A percentile compares a stretch with the other conserved stretches of the same genome.
These are phyloP conservation scores for Sarocladium kiliense DNA, from an alignment of 2,329 filamentous ascomycete genomes.

Conservation along the genomic window DNA sequence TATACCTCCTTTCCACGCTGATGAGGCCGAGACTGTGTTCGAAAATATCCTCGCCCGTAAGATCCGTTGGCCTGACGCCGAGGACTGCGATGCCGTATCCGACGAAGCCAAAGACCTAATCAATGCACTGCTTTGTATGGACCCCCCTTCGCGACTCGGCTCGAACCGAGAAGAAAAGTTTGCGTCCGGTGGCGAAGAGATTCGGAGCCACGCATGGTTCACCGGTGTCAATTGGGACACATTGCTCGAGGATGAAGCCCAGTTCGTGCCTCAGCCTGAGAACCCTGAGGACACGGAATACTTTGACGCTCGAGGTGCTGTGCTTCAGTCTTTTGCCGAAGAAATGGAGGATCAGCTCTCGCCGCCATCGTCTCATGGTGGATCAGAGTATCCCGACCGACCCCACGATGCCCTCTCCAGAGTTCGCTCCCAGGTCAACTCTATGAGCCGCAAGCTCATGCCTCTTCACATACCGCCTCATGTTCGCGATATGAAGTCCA, in stretches of 20 bases:
- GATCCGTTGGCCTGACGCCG: constrained; percentile 88
- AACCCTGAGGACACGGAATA: constrained; percentile 98
- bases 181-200: constrained; percentile 81
- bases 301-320: constrained; percentile 88
- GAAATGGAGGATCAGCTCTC: constrained; percentile 88
- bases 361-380: constrained; percentile 63
- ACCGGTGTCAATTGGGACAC: constrained; percentile 82
- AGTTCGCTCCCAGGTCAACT: constrained; percentile 78
- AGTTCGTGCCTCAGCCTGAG: constrained; percentile 87
- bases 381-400: constrained; percentile 73
- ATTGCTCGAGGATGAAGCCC: constrained; percentile 88
- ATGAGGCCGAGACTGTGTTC: constrained; percentile 88
- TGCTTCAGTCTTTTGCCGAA: constrained; percentile 84
- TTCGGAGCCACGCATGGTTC: constrained; percentile 87
- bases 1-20: constrained; percentile 87
- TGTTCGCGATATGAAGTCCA: constrained; percentile 82
- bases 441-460: constrained; percentile 87
- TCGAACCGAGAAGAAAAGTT: constrained; percentile 81
- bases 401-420: constrained; percentile 92
- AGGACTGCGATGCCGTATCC: constrained; percentile 68
- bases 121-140: constrained; percentile 81
- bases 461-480: constrained; percentile 95
- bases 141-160: constrained; percentile 77
- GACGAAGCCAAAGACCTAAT: constrained; percentile 90
- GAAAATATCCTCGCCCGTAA: constrained; percentile 88